Evolutionary conservation across 1,284 basidiomycete genomes (phyloP).

Genomic region (Peniophora sp.): DNA sequence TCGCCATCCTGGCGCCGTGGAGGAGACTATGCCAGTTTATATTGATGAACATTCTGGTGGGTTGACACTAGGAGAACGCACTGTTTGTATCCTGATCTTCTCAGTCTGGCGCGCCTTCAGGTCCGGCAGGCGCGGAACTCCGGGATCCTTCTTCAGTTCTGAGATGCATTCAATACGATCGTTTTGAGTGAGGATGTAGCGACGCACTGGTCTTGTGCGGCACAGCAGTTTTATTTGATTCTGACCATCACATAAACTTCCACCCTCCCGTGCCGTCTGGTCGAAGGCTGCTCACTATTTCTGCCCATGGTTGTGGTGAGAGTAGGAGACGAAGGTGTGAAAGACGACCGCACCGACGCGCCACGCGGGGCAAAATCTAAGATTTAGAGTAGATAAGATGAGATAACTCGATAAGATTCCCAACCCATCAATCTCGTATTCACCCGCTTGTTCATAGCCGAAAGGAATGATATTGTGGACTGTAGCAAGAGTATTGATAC

Average conservation of each 20-base stretch:
- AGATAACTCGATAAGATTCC: no score
- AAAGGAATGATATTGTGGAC: no score
- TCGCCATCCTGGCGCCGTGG: slow-evolving; percentile 38
- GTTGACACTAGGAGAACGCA: slow-evolving; percentile 13
- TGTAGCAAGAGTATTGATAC: no score
- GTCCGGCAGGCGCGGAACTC: slow-evolving; percentile 68
- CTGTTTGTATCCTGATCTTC: slow-evolving; percentile 35
- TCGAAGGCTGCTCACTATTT: slow-evolving; percentile 35
- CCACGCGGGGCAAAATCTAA: no score
- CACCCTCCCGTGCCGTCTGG: no score
- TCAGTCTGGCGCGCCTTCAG: slow-evolving; percentile 54
- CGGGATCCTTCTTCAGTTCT: slow-evolving; percentile 81
- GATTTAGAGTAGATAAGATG: no score
- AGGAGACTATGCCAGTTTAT: slow-evolving; percentile 13
- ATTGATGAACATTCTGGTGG: slow-evolving; percentile 8
- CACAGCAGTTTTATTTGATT: no score
- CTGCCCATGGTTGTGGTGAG: slow-evolving; percentile 35
- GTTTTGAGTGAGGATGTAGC: neutral
- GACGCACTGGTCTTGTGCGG: slow-evolving; percentile 45
- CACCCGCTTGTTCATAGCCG: no score
- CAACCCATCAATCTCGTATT: no score
- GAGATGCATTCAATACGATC: neutral
- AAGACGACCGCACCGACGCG: no score
- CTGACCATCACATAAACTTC: no score
- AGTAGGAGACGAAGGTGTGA: no score